Evolutionary conservation across 169 alveolate genomes (phyloP).

Genomic region (Plasmodium gallinaceum): DNA sequence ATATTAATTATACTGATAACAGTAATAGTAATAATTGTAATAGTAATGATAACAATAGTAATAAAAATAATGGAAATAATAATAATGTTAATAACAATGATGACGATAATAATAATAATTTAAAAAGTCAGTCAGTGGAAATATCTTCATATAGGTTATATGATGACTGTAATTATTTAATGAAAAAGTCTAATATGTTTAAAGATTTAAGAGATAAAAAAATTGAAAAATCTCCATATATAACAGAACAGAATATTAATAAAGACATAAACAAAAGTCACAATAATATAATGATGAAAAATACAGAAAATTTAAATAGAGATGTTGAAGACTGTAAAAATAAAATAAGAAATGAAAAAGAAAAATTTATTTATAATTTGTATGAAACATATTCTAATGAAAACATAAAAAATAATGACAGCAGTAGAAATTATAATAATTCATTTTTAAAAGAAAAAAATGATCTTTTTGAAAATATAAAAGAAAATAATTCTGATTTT

Average conservation of each 20-base stretch:
- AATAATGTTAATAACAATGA: neutral
- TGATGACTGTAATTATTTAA: too few relatives aligned
- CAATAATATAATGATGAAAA: neutral
- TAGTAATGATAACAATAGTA: neutral
- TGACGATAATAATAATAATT: too few relatives aligned
- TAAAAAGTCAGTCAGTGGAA: too few relatives aligned
- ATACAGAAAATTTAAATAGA: neutral
- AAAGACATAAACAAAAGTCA: neutral
- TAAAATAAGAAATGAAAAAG: neutral
- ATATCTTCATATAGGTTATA: too few relatives aligned
- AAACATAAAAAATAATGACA: neutral
- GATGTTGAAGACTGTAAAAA: neutral
- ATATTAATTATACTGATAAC: neutral
- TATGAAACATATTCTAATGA: neutral
- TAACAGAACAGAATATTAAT: neutral
- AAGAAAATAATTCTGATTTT: too few relatives aligned
- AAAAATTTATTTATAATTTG: neutral
- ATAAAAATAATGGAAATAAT: neutral
- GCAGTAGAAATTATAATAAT: neutral
- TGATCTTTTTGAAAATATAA: neutral
- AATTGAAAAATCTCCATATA: neutral
- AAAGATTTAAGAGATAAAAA: too few relatives aligned
- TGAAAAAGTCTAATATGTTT: too few relatives aligned
- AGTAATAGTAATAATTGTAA: neutral
- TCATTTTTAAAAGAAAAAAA: constrained; percentile 14